Base-by-base conservation (phyloP, 2,329 filamentous ascomycete species). In the Fusarium protoensiforme region DNA sequence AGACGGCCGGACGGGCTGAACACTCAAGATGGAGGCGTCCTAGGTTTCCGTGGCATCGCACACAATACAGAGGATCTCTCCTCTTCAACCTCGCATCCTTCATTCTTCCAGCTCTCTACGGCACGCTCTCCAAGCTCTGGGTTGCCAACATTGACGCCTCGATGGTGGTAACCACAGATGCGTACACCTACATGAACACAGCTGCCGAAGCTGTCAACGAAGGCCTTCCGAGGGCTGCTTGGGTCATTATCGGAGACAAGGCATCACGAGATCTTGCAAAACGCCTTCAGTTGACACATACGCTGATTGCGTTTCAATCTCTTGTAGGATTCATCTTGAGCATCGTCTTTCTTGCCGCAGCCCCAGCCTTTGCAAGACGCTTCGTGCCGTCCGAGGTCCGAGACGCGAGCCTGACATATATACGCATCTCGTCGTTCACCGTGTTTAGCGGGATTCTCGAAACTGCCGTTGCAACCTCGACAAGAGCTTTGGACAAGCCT, bases 181-280 rank as follows among this genome's bases (percentile, higher is more conserved):
- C 87, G 0, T 93, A 92, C 80, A 93, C 91, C 0, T 94, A 94
- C 79, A 92, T 94, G 67, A 86, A 88, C 22, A 87, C 90, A 1
- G 85, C 93, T 0, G 88, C 87, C 2, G 90, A 94, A 77, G 91
- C 93, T 0, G 80, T 94, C 18, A 94, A 94, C 72, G 92, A 94
- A 78, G 92, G 92, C 1, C 87, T 94, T 0, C 92, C 92, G 0
- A 86, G 92, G 24, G 90, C 91, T 0, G 86, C 91, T 0, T 94
- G 90, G 89, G 84, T 91, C 7, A 87, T 93, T 65, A 93, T 94
- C 65, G 92, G 91, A 9, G 91, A 94, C 80, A 87, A 86, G 31
- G 81, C 88, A 0, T 89, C 87, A 1, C 86, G 91, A 2, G 83
- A 83, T 0, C 78, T 87, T 0, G 67, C 81, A 0, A 84, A 88